phyloP scores from a whole-genome alignment of 495 filamentous ascomycete species.

The Trichoderma gamsii region DNA sequence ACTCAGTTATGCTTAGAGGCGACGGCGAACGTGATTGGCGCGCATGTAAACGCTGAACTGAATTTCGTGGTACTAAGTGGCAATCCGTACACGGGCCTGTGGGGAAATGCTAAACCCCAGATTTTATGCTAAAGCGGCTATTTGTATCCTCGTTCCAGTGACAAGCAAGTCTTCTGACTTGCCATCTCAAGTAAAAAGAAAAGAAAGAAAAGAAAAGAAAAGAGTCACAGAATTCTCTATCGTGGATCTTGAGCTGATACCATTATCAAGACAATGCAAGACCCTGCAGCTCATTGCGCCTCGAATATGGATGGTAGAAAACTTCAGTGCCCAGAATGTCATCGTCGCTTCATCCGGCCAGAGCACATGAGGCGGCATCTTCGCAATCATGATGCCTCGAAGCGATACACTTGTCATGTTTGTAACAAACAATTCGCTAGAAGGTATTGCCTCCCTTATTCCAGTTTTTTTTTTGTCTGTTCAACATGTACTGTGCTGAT shows the following conservation, averaged over 20 bases:
- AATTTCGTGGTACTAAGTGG: neutral
- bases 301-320: constrained; percentile 21
- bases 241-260: too few species aligned
- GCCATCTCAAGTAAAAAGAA: too few species aligned
- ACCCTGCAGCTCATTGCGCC: neutral
- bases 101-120: neutral
- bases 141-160: neutral
- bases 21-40: neutral
- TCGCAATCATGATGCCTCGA: constrained; percentile 64
- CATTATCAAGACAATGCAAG: neutral
- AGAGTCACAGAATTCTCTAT: too few species aligned
- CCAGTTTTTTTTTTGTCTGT: neutral
- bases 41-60: neutral
- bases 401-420: constrained; percentile 60
- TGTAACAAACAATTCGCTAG: constrained; percentile 63
- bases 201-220: too few species aligned
- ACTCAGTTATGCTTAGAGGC: neutral
- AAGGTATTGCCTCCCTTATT: constrained; percentile 32
- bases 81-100: neutral
- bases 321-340: constrained; percentile 45
- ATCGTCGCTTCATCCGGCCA: constrained; percentile 56
- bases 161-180: neutral
- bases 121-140: neutral
- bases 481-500: neutral
- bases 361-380: constrained; percentile 70